Percentiles rank a stretch among this genome's conserved stretches.
These are phyloP conservation scores for Boletus semigastroideus DNA, from an alignment of 1,284 basidiomycete genomes.

Conservation along the genomic window DNA sequence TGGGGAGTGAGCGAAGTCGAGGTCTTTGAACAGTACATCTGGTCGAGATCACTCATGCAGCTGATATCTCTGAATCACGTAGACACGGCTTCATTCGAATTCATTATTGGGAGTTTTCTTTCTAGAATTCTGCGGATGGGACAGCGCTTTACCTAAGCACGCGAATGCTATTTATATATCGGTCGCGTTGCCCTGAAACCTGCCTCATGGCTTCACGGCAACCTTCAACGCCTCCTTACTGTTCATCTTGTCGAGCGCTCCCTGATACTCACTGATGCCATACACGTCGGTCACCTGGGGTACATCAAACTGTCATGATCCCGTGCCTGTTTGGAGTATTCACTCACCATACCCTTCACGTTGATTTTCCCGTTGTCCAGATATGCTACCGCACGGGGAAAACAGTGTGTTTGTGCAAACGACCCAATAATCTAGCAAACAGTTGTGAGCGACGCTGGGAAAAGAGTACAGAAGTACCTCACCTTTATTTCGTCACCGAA, in stretches of 20 bases:
- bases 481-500: conserved; percentile 79
- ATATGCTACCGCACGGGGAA: conserved; percentile 82
- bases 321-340: not conserved
- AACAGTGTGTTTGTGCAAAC: conserved; percentile 81
- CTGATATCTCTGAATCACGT: not conserved
- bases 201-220: conserved; percentile 48
- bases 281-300: conserved; percentile 55
- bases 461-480: not conserved
- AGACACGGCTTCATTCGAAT: not conserved
- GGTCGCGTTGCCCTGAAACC: too few relatives aligned
- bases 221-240: conserved; percentile 66
- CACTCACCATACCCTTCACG: conserved; percentile 73
- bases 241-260: conserved; percentile 82
- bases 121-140: not conserved
- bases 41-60: not conserved
- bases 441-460: not conserved
- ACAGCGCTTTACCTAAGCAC: not conserved
- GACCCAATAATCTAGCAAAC: conserved; percentile 71
- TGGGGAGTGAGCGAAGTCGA: not conserved
- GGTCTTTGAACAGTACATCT: not conserved
- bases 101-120: not conserved
- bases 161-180: not conserved
- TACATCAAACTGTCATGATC: not conserved
- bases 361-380: conserved; percentile 81
- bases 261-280: conserved; percentile 73